phyloP scores from a whole-genome alignment of 1,139 yeast genomes.

The Scheffersomyces illinoinensis region DNA sequence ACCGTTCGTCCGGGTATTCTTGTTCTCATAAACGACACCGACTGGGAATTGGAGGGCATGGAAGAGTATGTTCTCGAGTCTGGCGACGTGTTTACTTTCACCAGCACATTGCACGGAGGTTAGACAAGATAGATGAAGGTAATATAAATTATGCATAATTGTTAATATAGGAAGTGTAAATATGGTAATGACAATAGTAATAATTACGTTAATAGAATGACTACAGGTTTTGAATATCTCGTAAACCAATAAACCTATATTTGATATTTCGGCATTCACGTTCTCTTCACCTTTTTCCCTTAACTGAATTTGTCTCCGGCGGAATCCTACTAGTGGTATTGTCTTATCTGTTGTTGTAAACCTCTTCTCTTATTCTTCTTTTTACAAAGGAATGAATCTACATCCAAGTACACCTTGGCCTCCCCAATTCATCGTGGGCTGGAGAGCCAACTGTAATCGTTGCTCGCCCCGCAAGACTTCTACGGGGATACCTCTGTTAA shows the following conservation, averaged over 20 bases:
- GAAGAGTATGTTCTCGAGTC: conserved; percentile 73
- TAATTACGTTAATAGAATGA: neutral
- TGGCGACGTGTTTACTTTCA: conserved; percentile 81
- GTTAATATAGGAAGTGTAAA: too few relatives aligned
- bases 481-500: conserved; percentile 32
- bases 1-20: conserved; percentile 87
- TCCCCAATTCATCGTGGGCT: conserved; percentile 62
- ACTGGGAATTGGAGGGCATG: conserved; percentile 95
- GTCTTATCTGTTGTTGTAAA: neutral
- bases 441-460: conserved; percentile 30
- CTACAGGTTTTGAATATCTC: neutral
- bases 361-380: neutral
- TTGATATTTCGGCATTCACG: too few relatives aligned
- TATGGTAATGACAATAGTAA: neutral
- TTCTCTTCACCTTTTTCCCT: neutral
- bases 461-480: conserved; percentile 33
- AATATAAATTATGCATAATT: too few relatives aligned
- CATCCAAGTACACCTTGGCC: conserved; percentile 80
- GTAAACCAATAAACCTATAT: neutral
- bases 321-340: neutral
- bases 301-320: neutral
- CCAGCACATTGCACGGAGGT: conserved; percentile 95
- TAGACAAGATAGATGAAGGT: conserved; percentile 23
- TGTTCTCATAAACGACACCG: conserved; percentile 90
- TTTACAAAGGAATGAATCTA: conserved; percentile 50